Evolutionary conservation across 2,329 filamentous ascomycete species (phyloP).

Genomic region (Hortaea werneckii): DNA sequence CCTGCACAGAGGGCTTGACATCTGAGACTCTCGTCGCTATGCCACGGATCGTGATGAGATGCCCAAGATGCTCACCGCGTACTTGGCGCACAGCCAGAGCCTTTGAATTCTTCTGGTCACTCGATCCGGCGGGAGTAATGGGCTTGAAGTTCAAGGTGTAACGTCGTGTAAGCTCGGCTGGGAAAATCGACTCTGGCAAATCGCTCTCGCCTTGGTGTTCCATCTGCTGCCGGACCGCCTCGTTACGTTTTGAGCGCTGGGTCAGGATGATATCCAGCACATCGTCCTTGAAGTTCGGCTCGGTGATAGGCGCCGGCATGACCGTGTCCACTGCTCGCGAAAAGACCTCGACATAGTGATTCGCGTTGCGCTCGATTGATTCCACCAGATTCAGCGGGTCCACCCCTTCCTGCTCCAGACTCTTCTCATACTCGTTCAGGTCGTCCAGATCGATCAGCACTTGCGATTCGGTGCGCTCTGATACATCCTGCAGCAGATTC

Average conservation of each 20-base stretch:
- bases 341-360: slow-evolving; percentile 89
- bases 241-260: slow-evolving; percentile 77
- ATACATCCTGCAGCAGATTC: slow-evolving; percentile 74
- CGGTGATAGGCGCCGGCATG: slow-evolving; percentile 67
- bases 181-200: slow-evolving; percentile 67
- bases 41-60: slow-evolving; percentile 85
- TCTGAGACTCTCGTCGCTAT: slow-evolving; percentile 94
- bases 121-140: slow-evolving; percentile 59
- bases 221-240: slow-evolving; percentile 47
- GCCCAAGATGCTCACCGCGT: slow-evolving; percentile 81
- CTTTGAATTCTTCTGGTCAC: slow-evolving; percentile 47
- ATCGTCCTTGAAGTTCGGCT: slow-evolving; percentile 93
- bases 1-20: slow-evolving; percentile 93
- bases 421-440: slow-evolving; percentile 68
- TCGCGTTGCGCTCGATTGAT: slow-evolving; percentile 81
- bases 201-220: slow-evolving; percentile 40
- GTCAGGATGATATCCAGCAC: slow-evolving; percentile 95
- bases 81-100: slow-evolving; percentile 86
- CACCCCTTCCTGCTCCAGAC: slow-evolving; percentile 44
- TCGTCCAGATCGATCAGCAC: slow-evolving; percentile 86
- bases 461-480: slow-evolving; percentile 67
- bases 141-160: slow-evolving; percentile 98
- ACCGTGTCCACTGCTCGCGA: slow-evolving; percentile 79
- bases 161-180: slow-evolving; percentile 78
- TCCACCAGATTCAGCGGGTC: slow-evolving; percentile 59